These are phyloP conservation scores for Cyclospora cayetanensis DNA, from an alignment of 169 alveolate species.

Conservation along the genomic window DNA sequence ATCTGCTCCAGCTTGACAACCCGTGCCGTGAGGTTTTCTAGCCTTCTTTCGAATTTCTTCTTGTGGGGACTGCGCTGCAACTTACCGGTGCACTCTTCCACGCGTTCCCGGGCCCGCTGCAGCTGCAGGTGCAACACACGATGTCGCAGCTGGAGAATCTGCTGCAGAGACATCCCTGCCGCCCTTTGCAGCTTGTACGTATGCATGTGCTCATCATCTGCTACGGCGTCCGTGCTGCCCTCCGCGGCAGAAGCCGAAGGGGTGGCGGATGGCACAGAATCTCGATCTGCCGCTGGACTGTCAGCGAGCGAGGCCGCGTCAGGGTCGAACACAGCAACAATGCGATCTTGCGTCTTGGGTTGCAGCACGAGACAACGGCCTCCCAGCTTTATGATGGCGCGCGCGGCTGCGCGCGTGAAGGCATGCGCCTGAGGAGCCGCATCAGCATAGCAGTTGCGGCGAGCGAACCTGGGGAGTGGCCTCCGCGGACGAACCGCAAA, in stretches of 20 bases:
- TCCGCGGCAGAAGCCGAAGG: background rate
- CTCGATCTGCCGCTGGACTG: background rate
- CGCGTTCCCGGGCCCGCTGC: background rate
- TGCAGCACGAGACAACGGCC: slow-evolving; percentile 69
- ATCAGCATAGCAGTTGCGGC: background rate
- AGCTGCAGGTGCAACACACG: slow-evolving; percentile 39
- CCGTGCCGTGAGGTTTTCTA: background rate
- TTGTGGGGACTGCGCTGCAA: background rate
- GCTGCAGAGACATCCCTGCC: slow-evolving; percentile 12
- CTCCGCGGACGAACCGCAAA: too few relatives aligned
- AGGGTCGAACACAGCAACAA: slow-evolving; percentile 58
- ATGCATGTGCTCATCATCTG: background rate
- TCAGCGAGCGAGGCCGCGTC: background rate
- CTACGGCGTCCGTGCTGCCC: background rate
- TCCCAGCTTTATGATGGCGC: slow-evolving; percentile 57
- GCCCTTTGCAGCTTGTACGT: background rate
- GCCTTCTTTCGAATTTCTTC: background rate
- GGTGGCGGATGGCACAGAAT: background rate
- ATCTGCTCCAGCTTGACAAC: background rate
- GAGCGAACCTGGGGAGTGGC: too few relatives aligned
- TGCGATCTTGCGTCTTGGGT: slow-evolving; percentile 41
- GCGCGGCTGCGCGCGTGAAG: slow-evolving; percentile 55
- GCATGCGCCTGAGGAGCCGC: slow-evolving; percentile 65
- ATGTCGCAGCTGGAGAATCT: slow-evolving; percentile 6
- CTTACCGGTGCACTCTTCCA: background rate